Evolutionary conservation across 164 flowering plant genomes (phyloP).

Genomic region (Buxus sempervirens): DNA sequence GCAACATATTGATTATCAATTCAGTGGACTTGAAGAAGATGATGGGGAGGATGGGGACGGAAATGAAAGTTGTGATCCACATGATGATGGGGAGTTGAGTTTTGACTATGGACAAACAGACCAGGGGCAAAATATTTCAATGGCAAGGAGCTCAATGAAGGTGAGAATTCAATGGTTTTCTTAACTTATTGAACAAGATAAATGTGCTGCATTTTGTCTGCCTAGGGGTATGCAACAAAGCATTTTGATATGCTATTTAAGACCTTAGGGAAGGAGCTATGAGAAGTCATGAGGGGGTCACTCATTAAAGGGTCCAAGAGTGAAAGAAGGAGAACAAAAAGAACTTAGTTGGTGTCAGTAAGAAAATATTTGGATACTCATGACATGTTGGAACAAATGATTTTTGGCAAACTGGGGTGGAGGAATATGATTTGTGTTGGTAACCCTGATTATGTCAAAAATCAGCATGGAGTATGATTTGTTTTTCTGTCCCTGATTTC

Average conservation of each 20-base stretch:
- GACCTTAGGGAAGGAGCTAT: too few relatives aligned
- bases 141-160: slow-evolving; percentile 62
- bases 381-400: too few relatives aligned
- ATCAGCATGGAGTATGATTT: too few relatives aligned
- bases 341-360: too few relatives aligned
- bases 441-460: too few relatives aligned
- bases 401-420: too few relatives aligned
- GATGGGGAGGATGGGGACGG: slow-evolving; percentile 43
- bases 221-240: background rate
- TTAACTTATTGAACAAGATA: background rate
- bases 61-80: slow-evolving; percentile 32
- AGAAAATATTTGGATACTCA: too few relatives aligned
- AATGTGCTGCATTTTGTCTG: background rate
- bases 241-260: background rate
- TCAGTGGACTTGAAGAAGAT: slow-evolving; percentile 75
- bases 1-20: slow-evolving; percentile 87
- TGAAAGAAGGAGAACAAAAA: too few relatives aligned
- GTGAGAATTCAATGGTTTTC: slow-evolving; percentile 25
- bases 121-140: slow-evolving; percentile 36
- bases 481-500: too few relatives aligned
- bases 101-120: slow-evolving; percentile 68
- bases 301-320: too few relatives aligned
- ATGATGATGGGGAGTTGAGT: slow-evolving; percentile 75
- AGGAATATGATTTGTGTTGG: too few relatives aligned
- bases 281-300: too few relatives aligned